Evolutionary conservation across 148 eudicot genomes (phyloP), one percentile per base, ranked within the genome.

Genomic region (Dianthus caryophyllus): DNA sequence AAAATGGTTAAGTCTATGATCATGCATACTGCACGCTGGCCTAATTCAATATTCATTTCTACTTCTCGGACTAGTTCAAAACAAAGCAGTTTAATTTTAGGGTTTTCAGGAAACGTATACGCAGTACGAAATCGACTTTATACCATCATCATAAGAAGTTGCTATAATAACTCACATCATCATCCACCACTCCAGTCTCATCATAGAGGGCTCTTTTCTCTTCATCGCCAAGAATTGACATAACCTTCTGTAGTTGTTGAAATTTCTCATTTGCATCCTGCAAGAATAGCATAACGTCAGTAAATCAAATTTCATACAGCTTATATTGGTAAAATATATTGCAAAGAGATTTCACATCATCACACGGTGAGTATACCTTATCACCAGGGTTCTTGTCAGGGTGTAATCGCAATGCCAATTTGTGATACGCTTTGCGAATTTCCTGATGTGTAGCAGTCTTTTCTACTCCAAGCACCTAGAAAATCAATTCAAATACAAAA

Each of bases 301-400:
- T 22, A 16, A 18, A 70, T 53, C 9, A n/a, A 43, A 25, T 22
- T 57, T n/a, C 51, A 1, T 11, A 52, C 18, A 54, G 14, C 26
- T 21, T 13, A 12, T 25, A 31, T 18, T 16, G 9, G 53, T 26
- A 17, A 27, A 25, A 24, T 2, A 43, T 7, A 62, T 56, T 50
- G 29, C 12, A 26, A 61, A 52, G 33, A 60, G 29, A 33, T 39
- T 2, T 26, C 16, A 64, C 26, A 25, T 8, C 20, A 48, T 18
- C 24, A 24, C 21, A 59, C 54, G 48, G 49, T 15, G 14, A 71
- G 36, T n/a, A 64, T 50, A 94, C 99, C 97, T 90, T 88, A 74
- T 94, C 90, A 50, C 82, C 82, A 67, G 99, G 99, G 74, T 94
- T 94, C 78, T 94, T 94, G 77, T 94, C 99, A 67, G 99, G 99